Base-by-base conservation (phyloP, 176 grass and related monocot species). In the Zoysia pacifica region DNA sequence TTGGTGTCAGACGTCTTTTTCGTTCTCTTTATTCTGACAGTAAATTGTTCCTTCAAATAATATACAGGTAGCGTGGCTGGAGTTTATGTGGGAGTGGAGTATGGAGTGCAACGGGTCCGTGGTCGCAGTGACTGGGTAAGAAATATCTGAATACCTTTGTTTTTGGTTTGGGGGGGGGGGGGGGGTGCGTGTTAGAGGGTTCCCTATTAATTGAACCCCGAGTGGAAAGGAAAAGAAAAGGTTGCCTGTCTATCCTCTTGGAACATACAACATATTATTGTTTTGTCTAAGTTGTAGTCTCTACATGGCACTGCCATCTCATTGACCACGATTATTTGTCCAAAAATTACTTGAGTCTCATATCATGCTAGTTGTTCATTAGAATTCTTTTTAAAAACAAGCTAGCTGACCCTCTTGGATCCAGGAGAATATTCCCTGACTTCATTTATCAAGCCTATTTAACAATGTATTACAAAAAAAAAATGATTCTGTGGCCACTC, bases 81-180 rank as follows among this genome's bases (percentile, higher is more conserved):
- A 65, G 69, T 97, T 28, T 97, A 97, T 83, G 85, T 92, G 45
- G 91, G 89, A 40, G 54, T 88, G 87, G 87, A 90, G 76, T 90
- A 92, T 39, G 91, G 89, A 49, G 85, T 94, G 51, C 89, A 92
- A 81, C 90, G 87, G 73, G 61, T 97, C 52, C 83, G 89, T 60
- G 94, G 94, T 43, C 41, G 2, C 47, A 20, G 35, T 56, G 89
- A 92, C 59, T 97, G 91, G 94, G 94, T 97, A 97, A 91, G 44
- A 55, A 19, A 45, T 37, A 6, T 50, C 35, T 72, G 11, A 73
- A 3, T 28, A 28, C 28, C 28, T 28, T 28, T 28, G 28, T 28
- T 28, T 28, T 28, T 28, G 28, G 28, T 28, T 28, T 28, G 28
- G 28, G 28, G 28, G 28, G 28, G 28, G 28, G 28, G 28, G 28